A percentile compares a stretch with the other conserved stretches of the same genome.
phyloP scores from a whole-genome alignment of 805 yeast species.

The Sugiyamaella smithiae region DNA sequence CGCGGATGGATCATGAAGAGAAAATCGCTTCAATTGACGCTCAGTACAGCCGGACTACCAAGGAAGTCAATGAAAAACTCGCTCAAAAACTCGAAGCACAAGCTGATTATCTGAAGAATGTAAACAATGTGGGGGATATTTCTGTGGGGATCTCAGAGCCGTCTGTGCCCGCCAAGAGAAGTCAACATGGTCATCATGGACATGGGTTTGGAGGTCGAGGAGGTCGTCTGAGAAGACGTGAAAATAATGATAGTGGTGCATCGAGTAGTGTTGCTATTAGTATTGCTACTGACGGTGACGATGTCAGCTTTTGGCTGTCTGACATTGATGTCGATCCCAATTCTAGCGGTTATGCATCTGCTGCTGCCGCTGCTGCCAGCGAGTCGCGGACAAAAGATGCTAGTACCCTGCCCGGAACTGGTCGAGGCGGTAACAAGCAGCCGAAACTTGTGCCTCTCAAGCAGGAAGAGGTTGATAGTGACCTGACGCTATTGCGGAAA shows the following conservation, averaged over 20 bases:
- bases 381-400: background rate
- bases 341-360: conserved; percentile 12
- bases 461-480: conserved; percentile 11
- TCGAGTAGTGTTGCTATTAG: background rate
- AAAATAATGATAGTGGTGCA: conserved; percentile 5
- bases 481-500: background rate
- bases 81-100: conserved; percentile 17
- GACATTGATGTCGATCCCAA: conserved; percentile 8
- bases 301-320: conserved; percentile 8
- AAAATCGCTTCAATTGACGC: conserved; percentile 14
- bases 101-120: conserved; percentile 11
- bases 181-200: background rate
- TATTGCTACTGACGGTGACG: conserved; percentile 6
- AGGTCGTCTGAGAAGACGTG: background rate
- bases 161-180: background rate
- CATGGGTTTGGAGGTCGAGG: background rate
- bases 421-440: conserved; percentile 6
- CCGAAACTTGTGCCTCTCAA: conserved; percentile 10
- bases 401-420: conserved; percentile 7
- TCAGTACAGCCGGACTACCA: conserved; percentile 9
- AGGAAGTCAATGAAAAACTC: conserved; percentile 15
- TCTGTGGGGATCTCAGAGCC: background rate
- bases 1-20: conserved; percentile 13
- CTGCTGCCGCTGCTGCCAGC: conserved; percentile 1
- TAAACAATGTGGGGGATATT: conserved; percentile 1